Base-by-base conservation (phyloP, 1,284 basidiomycete species). In the Agroathelia rolfsii region DNA sequence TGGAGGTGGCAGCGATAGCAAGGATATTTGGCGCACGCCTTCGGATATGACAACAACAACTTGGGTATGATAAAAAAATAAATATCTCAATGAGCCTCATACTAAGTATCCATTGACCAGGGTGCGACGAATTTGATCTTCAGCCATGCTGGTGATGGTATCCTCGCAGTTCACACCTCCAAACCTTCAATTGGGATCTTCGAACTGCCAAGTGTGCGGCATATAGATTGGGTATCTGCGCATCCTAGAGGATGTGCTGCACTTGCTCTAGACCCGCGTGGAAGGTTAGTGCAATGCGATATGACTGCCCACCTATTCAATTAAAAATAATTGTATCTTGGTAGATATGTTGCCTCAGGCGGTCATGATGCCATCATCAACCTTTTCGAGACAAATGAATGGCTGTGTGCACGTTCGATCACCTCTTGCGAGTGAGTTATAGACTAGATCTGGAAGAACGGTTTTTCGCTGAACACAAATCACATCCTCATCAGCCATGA, bases 291-390 rank as follows among this genome's bases (percentile, higher is more conserved):
- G 1, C 7, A 18, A 10, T 5, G 5, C 3, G 36, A 30, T 38
- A 19, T 21, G 16, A 12, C 18, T n/a, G 14, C 23, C 14, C 1
- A 10, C 11, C 11, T 11, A n/a, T 13, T 15, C 31, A 11, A 24
- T 9, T 25, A 21, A 35, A 14, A 31, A 28, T 16, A 13, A 9
- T n/a, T 32, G 17, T 6, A 26, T 16, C 21, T 25, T 13, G 17
- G 8, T 45, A 80, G 73, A 39, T 85, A 84, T 44, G 62, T 86
- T 20, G 79, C 79, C 2, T 79, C 81, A 0, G 83, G 80, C 22
- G 82, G 83, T 10, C 63, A 71, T 35, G 83, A 86, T 48, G 81
- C 80, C 2, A 84, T 86, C 38, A 73, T 87, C 29, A 81, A 84
- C 46, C 57, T 85, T 45, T 83, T 84, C 47, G 81, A 84, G 48